Evolutionary conservation across 1,139 yeast genomes (phyloP), one percentile per base, ranked within the genome.

Genomic region (Magnusiomyces tetraspermus): DNA sequence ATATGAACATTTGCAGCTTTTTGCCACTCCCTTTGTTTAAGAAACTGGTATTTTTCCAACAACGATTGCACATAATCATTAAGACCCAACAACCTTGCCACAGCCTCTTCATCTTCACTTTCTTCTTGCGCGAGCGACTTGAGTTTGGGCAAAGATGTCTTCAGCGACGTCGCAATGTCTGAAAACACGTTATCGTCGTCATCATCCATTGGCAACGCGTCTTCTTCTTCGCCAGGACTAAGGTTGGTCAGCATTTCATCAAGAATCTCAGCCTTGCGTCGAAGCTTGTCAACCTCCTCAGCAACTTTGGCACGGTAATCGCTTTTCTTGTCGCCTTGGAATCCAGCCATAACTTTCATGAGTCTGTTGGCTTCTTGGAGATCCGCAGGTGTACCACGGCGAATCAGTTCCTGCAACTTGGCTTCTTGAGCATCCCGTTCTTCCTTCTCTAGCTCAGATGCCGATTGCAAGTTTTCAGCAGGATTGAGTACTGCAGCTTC

Each of bases 341-440:
- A 92, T 2, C 99, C 99, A 10, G 98, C 96, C 97, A 92, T 90
- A 61, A 92, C 82, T 67, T 90, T 89, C 98, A 92, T 94, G 67
- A 92, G 77, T 61, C 85, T 86, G 68, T 92, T 92, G 41, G 99
- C 99, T 68, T 92, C 98, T 63, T 85, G 89, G 65, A 92, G 78
- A 69, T 92, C 99, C 59, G 84, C 87, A 1, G 98, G 97, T 67
- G 88, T 85, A 33, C 98, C 98, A 64, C 97, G 79, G 71, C 97
- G 83, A 59, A 92, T 85, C 59, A 92, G 76, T 67, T 94, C 98
- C 70, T 94, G 98, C 58, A 92, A 77, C 70, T 94, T 94, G 19
- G 98, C 98, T 59, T 88, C 80, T 64, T 90, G 96, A 1, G 95
- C 97, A 53, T 88, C 75, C 51, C 89, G 83, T 69, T 94, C 98